A percentile compares a stretch with the other conserved stretches of the same genome.
Evolutionary conservation across 106 monocot species (phyloP).

Genomic region (Dioscorea zingiberensis): DNA sequence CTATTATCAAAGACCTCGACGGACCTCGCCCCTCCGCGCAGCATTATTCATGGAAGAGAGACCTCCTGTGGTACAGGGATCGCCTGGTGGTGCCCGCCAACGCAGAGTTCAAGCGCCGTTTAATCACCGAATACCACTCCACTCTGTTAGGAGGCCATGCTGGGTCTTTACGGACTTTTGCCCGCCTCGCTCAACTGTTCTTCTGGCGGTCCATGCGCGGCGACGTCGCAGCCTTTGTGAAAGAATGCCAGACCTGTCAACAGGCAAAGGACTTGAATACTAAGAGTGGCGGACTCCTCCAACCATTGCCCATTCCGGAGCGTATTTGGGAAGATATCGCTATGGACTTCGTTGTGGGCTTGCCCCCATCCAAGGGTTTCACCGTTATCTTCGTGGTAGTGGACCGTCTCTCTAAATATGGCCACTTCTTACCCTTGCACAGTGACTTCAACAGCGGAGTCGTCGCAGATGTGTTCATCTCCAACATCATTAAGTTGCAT

Average conservation of each 20-base stretch:
- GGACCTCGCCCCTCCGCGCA: background rate
- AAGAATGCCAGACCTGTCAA: background rate
- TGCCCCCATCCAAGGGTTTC: background rate
- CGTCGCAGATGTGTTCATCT: background rate
- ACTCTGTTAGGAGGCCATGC: background rate
- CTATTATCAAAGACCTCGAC: background rate
- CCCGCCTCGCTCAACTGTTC: background rate
- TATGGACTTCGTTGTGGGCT: conserved; percentile 4
- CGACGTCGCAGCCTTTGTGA: background rate
- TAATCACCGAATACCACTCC: background rate
- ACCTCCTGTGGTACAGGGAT: no score
- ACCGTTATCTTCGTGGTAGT: background rate
- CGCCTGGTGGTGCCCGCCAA: no score
- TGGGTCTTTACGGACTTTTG: background rate
- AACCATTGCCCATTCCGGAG: background rate
- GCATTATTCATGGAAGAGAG: background rate
- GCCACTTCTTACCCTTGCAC: background rate
- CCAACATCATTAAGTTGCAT: background rate
- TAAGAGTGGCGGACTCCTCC: background rate
- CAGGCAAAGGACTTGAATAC: background rate
- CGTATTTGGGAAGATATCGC: background rate
- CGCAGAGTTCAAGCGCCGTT: background rate
- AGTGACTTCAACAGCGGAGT: background rate
- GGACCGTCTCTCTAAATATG: conserved; percentile 2
- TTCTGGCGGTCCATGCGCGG: background rate